Conservation (phyloP, 2,329 filamentous ascomycete genomes). For the Dactylonectria macrodidyma region DNA sequence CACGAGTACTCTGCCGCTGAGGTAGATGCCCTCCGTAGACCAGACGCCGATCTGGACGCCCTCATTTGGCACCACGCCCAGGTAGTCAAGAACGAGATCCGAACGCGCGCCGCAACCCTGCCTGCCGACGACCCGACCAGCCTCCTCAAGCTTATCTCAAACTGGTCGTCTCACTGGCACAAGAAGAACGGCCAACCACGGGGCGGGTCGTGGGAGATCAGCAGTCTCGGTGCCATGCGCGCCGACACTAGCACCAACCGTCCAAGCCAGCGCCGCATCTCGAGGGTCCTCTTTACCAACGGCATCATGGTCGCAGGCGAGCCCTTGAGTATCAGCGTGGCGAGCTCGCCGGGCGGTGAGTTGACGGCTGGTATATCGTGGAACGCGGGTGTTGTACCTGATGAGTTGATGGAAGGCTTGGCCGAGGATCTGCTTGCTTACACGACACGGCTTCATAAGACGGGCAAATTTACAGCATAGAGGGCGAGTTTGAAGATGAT, state of each 20-base stretch:
- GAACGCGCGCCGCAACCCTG: slow-evolving; percentile 50
- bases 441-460: slow-evolving; percentile 39
- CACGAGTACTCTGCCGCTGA: slow-evolving; percentile 49
- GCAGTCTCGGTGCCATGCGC: slow-evolving; percentile 65
- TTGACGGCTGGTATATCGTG: slow-evolving; percentile 63
- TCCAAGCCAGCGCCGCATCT: slow-evolving; percentile 50
- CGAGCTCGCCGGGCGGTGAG: slow-evolving; percentile 59
- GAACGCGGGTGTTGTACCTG: slow-evolving; percentile 62
- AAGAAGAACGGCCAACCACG: slow-evolving; percentile 60
- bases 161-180: slow-evolving; percentile 60
- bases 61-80: slow-evolving; percentile 61
- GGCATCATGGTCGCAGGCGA: slow-evolving; percentile 60
- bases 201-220: slow-evolving; percentile 64
- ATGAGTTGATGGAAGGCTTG: slow-evolving; percentile 55
- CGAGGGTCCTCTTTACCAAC: slow-evolving; percentile 66
- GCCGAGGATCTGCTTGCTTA: slow-evolving; percentile 53
- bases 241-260: slow-evolving; percentile 31
- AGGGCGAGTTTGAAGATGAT: neutral
- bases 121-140: slow-evolving; percentile 61
- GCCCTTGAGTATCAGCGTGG: slow-evolving; percentile 62
- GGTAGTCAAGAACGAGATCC: slow-evolving; percentile 54
- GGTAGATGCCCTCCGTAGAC: slow-evolving; percentile 45
- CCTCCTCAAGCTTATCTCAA: slow-evolving; percentile 58
- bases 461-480: slow-evolving; percentile 38
- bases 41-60: slow-evolving; percentile 39